Conservation (phyloP, 176 grass and related monocot species). For the Eleusine coracana region DNA sequence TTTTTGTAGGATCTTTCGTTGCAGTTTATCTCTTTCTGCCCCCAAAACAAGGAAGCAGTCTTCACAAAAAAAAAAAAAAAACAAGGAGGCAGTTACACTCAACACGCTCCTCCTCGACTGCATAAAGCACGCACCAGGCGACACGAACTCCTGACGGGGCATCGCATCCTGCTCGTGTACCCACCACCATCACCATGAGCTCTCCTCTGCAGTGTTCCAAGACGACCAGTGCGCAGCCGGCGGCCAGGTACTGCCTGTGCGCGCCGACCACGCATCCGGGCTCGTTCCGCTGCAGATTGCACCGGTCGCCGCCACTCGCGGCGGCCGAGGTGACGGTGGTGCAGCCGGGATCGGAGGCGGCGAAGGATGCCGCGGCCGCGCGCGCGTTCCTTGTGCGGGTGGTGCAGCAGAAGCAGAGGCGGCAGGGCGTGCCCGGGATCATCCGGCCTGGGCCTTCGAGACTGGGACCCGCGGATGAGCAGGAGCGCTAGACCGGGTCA, state of each 20-base stretch:
- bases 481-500: neutral
- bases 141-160: no score
- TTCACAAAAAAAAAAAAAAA: neutral
- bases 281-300: slow-evolving; percentile 73
- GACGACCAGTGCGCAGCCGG: slow-evolving; percentile 1
- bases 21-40: neutral
- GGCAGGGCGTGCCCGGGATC: neutral
- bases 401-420: slow-evolving; percentile 1
- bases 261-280: slow-evolving; percentile 73
- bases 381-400: slow-evolving; percentile 21
- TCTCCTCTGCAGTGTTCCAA: slow-evolving; percentile 24
- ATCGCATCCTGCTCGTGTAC: no score
- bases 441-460: slow-evolving; percentile 40
- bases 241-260: slow-evolving; percentile 60
- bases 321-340: neutral
- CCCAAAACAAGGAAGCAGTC: slow-evolving; percentile 30
- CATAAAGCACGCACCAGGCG: neutral
- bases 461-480: slow-evolving; percentile 32
- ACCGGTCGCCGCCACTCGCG: slow-evolving; percentile 18
- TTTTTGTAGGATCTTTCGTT: slow-evolving; percentile 39
- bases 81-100: slow-evolving; percentile 27
- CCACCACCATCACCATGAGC: neutral
- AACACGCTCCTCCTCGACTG: neutral
- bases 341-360: neutral
- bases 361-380: neutral